Conservation (phyloP, 495 filamentous ascomycete genomes). For the Neurospora sp. region DNA sequence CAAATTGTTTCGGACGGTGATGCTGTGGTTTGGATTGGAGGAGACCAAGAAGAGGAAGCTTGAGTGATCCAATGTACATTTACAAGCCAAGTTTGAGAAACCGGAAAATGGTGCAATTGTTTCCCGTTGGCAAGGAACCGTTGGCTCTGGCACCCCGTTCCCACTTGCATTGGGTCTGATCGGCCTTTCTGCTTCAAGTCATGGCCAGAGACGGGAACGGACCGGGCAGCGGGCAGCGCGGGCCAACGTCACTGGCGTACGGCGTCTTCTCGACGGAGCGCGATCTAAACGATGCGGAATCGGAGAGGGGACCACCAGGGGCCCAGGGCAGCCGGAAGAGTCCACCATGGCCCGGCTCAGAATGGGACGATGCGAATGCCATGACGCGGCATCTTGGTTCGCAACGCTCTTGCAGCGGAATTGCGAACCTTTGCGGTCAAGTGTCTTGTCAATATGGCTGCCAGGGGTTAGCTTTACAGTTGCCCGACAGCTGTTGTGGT, state of each 20-base stretch:
- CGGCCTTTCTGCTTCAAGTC: background rate
- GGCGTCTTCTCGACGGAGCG: background rate
- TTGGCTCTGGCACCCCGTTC: background rate
- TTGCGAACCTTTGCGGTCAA: background rate
- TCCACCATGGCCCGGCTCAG: background rate
- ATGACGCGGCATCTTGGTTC: background rate
- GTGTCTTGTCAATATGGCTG: background rate
- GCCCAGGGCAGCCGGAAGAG: background rate
- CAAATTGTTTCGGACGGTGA: background rate
- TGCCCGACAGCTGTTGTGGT: background rate
- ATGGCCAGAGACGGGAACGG: background rate
- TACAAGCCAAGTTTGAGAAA: background rate
- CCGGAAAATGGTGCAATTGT: background rate
- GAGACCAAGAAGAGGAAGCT: background rate
- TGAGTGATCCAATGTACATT: background rate
- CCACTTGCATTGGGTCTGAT: background rate
- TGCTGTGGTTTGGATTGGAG: background rate
- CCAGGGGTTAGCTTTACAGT: background rate
- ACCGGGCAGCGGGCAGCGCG: background rate
- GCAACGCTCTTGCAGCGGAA: background rate
- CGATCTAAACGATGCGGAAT: background rate
- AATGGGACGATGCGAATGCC: background rate
- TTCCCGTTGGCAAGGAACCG: background rate
- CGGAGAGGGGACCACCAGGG: background rate
- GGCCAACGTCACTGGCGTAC: background rate